Conservation (phyloP, 768 basidiomycete species). For the Tulasnella sp. region DNA sequence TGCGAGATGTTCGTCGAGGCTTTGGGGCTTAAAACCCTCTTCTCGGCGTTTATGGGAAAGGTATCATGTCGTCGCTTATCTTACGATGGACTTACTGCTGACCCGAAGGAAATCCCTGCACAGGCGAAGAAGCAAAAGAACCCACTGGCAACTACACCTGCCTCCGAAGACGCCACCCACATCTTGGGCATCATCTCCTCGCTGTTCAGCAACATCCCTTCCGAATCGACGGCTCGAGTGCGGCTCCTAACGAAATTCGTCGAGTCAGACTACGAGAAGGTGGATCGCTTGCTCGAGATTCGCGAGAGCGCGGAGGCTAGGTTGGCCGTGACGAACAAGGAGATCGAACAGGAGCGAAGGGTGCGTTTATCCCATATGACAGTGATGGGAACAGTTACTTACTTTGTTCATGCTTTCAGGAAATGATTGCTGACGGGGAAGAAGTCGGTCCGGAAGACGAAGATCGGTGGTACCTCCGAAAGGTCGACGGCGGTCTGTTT, state of each 20-base stretch:
- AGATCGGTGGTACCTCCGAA: slow-evolving; percentile 72
- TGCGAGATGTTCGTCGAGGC: slow-evolving; percentile 85
- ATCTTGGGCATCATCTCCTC: slow-evolving; percentile 82
- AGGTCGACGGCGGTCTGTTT: slow-evolving; percentile 78
- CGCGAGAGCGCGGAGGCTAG: slow-evolving; percentile 56
- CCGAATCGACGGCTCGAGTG: slow-evolving; percentile 68
- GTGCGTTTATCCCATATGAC: slow-evolving; percentile 26
- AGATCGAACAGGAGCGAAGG: slow-evolving; percentile 59
- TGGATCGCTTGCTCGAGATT: slow-evolving; percentile 84
- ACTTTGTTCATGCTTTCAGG: slow-evolving; percentile 26
- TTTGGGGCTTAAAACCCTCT: slow-evolving; percentile 78
- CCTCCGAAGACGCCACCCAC: slow-evolving; percentile 76
- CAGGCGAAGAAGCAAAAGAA: slow-evolving; percentile 58
- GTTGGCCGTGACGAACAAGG: slow-evolving; percentile 48
- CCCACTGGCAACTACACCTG: slow-evolving; percentile 31
- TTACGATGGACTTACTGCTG: slow-evolving; percentile 1
- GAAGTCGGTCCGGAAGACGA: slow-evolving; percentile 49
- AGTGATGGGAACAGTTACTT: neutral
- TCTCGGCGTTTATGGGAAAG: slow-evolving; percentile 91
- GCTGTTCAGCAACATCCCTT: slow-evolving; percentile 73
- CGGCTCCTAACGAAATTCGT: slow-evolving; percentile 90
- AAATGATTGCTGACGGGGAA: slow-evolving; percentile 44
- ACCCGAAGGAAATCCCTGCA: neutral
- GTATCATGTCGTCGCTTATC: slow-evolving; percentile 30
- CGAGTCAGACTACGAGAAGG: slow-evolving; percentile 84